Evolutionary conservation across 257 asterid genomes (phyloP).

Genomic region (Penstemon davidsonii): DNA sequence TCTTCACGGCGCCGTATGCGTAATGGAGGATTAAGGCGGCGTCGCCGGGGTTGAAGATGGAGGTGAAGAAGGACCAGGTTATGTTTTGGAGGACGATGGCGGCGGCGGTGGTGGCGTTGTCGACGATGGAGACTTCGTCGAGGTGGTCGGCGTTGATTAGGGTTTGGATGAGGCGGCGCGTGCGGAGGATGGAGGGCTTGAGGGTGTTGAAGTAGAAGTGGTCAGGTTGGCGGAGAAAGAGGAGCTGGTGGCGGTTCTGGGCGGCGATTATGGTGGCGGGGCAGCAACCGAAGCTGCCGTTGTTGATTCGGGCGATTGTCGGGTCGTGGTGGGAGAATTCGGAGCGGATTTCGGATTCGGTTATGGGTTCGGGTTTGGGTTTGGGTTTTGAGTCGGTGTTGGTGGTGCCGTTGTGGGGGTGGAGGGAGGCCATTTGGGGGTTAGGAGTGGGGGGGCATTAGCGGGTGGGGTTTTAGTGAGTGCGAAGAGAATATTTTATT

Average conservation of each 20-base stretch:
- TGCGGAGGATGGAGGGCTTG: slow-evolving; percentile 52
- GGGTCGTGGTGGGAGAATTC: slow-evolving; percentile 88
- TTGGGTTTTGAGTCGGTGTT: slow-evolving; percentile 15
- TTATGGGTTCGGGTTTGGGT: background rate
- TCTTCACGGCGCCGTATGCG: slow-evolving; percentile 84
- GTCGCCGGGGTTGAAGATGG: slow-evolving; percentile 54
- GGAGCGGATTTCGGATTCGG: slow-evolving; percentile 44
- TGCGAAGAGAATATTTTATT: no score
- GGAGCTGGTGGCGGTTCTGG: slow-evolving; percentile 72
- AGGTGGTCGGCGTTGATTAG: slow-evolving; percentile 74
- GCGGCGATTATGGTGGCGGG: slow-evolving; percentile 73
- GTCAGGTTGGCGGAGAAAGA: slow-evolving; percentile 79
- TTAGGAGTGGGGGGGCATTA: background rate
- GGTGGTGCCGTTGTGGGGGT: slow-evolving; percentile 24
- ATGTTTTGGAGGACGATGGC: slow-evolving; percentile 74
- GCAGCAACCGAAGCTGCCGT: slow-evolving; percentile 92
- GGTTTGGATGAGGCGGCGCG: slow-evolving; percentile 54
- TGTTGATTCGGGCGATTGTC: slow-evolving; percentile 68
- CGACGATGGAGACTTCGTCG: slow-evolving; percentile 79
- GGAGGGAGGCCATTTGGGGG: slow-evolving; percentile 31
- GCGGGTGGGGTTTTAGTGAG: no score
- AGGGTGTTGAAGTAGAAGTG: slow-evolving; percentile 62
- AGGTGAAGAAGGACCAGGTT: slow-evolving; percentile 60
- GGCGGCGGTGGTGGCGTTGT: slow-evolving; percentile 91
- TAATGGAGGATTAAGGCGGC: slow-evolving; percentile 72